These are phyloP conservation scores for Aspergillus sergii DNA, from an alignment of 2,329 filamentous ascomycete species.

Conservation along the genomic window DNA sequence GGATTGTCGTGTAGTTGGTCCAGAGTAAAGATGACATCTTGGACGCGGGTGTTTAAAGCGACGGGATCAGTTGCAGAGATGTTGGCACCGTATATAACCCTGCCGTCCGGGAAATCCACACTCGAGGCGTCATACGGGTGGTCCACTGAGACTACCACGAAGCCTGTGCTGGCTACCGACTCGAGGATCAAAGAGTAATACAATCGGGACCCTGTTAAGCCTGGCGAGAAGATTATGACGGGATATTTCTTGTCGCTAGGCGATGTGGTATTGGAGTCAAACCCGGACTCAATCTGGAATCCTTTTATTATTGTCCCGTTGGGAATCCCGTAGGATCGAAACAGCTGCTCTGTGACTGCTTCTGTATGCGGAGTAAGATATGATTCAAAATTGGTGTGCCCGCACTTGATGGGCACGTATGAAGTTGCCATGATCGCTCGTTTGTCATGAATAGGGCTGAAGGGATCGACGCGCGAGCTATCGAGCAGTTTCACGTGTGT, in stretches of 20 bases:
- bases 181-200: neutral
- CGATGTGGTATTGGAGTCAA: neutral
- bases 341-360: neutral
- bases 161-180: neutral
- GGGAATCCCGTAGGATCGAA: neutral
- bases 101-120: slow-evolving; percentile 27
- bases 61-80: neutral
- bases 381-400: neutral
- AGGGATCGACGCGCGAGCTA: neutral
- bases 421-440: neutral
- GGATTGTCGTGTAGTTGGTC: slow-evolving; percentile 1
- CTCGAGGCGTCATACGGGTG: slow-evolving; percentile 23
- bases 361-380: neutral
- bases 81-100: neutral
- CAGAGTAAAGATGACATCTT: slow-evolving; percentile 7
- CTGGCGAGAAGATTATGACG: neutral
- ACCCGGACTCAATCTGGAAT: neutral
- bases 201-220: neutral
- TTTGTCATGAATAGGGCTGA: neutral
- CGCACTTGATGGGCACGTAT: neutral
- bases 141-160: slow-evolving; percentile 14
- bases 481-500: neutral
- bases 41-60: neutral
- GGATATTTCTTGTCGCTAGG: neutral
- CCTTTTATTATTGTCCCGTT: neutral